phyloP scores from a whole-genome alignment of 805 yeast genomes.

The Cephaloascus fragrans region DNA sequence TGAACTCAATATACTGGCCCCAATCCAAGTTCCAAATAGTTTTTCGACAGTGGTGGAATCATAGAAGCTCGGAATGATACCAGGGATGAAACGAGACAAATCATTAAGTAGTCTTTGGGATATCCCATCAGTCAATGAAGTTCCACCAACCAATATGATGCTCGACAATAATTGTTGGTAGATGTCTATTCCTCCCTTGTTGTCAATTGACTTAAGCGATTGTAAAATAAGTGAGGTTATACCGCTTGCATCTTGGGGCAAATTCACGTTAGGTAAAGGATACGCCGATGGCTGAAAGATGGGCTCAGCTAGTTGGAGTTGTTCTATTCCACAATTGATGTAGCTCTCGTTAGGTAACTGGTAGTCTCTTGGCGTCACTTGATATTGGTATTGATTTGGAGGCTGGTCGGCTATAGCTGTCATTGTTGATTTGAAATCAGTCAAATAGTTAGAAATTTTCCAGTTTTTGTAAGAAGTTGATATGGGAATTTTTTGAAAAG shows the following conservation, averaged over 20 bases:
- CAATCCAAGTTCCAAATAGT: conserved; percentile 56
- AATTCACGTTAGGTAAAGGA: conserved; percentile 24
- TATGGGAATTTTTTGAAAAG: conserved; percentile 5
- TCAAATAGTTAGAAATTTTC: conserved; percentile 28
- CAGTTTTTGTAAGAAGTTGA: conserved; percentile 27
- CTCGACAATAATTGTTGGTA: conserved; percentile 25
- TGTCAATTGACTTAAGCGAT: neutral
- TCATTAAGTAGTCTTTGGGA: conserved; percentile 47
- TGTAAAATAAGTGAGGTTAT: neutral
- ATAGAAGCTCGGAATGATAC: conserved; percentile 25
- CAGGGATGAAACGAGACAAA: conserved; percentile 43
- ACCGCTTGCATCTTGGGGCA: conserved; percentile 9
- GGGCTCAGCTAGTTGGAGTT: conserved; percentile 52
- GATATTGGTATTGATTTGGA: conserved; percentile 18
- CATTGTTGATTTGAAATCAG: conserved; percentile 36
- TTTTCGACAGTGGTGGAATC: conserved; percentile 39
- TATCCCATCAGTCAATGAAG: conserved; percentile 45
- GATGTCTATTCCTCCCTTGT: conserved; percentile 12
- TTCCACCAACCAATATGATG: conserved; percentile 54
- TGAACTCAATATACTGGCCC: conserved; percentile 60
- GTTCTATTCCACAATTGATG: conserved; percentile 40
- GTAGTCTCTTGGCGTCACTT: conserved; percentile 29
- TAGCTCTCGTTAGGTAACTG: conserved; percentile 51
- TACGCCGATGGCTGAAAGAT: conserved; percentile 56
- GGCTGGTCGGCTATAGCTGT: conserved; percentile 22